phyloP scores from a whole-genome alignment of 2,329 filamentous ascomycete species.

The Cladosporium sp. region DNA sequence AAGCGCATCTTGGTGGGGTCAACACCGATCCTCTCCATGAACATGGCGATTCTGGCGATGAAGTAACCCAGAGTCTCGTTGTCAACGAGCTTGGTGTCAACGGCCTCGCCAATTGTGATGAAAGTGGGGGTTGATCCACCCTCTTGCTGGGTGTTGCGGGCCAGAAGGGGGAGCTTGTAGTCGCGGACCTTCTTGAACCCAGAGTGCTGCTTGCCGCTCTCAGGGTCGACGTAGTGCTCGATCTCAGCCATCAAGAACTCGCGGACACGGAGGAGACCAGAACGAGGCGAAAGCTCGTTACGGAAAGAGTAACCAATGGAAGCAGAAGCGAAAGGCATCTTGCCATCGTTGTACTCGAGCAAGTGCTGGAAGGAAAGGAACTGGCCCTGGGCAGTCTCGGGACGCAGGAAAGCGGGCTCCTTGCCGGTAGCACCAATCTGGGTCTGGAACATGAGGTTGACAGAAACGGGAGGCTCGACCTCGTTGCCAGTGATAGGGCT shows the following conservation, averaged over 20 bases:
- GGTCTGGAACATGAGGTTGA: conserved; percentile 99
- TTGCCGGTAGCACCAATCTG: conserved; percentile 91
- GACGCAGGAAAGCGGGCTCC: conserved; percentile 79
- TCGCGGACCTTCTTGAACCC: conserved; percentile 85
- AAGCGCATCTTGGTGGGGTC: conserved; percentile 89
- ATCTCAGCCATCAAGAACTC: conserved; percentile 99
- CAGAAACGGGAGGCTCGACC: conserved; percentile 78
- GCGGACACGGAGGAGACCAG: conserved; percentile 87
- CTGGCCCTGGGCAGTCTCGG: conserved; percentile 96
- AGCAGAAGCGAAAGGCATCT: conserved; percentile 96
- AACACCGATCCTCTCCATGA: conserved; percentile 84
- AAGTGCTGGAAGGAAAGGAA: conserved; percentile 97
- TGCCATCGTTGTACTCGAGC: conserved; percentile 90
- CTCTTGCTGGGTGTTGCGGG: conserved; percentile 80
- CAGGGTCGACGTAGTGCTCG: conserved; percentile 95
- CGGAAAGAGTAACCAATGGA: conserved; percentile 98
- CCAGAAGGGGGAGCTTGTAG: conserved; percentile 79
- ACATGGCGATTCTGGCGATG: conserved; percentile 87
- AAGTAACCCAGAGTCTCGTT: conserved; percentile 99
- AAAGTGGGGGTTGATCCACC: conserved; percentile 77
- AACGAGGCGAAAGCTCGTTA: conserved; percentile 93
- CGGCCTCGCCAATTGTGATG: conserved; percentile 82
- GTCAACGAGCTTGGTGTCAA: conserved; percentile 79
- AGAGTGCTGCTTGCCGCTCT: conserved; percentile 90
- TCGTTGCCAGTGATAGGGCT: conserved; percentile 80